Evolutionary conservation across 2,329 filamentous ascomycete genomes (phyloP).

Genomic region (Alternaria incomplexa): DNA sequence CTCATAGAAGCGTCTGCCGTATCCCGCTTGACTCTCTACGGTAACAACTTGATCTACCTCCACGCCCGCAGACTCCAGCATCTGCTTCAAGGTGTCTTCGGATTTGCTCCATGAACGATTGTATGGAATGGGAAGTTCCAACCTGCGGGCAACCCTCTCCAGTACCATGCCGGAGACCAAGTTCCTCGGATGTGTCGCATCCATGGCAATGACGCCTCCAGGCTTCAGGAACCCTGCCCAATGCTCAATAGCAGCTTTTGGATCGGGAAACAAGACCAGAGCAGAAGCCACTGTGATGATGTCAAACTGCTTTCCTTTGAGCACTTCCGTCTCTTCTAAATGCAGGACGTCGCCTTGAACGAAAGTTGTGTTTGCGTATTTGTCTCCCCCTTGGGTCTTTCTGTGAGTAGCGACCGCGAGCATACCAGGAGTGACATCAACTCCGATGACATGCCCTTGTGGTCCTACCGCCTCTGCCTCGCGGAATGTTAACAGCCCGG

Average conservation of each 20-base stretch:
- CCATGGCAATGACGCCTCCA: conserved; percentile 48
- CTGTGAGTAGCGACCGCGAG: conserved; percentile 45
- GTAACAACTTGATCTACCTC: conserved; percentile 38
- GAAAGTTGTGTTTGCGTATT: conserved; percentile 44
- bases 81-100: conserved; percentile 36
- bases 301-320: conserved; percentile 38
- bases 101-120: conserved; percentile 46
- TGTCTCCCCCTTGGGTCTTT: conserved; percentile 28
- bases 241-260: conserved; percentile 43
- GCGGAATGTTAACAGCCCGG: conserved; percentile 52
- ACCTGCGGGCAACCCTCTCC: conserved; percentile 43
- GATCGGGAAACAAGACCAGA: conserved; percentile 50
- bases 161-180: conserved; percentile 47
- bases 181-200: conserved; percentile 49
- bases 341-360: conserved; percentile 48
- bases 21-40: conserved; percentile 44
- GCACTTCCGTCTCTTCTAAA: conserved; percentile 32
- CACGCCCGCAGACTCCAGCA: conserved; percentile 47
- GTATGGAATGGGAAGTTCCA: conserved; percentile 44
- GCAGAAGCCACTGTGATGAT: conserved; percentile 51
- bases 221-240: conserved; percentile 51
- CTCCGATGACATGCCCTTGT: conserved; percentile 47
- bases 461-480: conserved; percentile 49
- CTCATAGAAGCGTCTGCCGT: conserved; percentile 35
- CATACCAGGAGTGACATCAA: conserved; percentile 53